Evolutionary conservation across 768 basidiomycete genomes (phyloP), one percentile per base, ranked within the genome.

Genomic region (Antrodiella citrinella): DNA sequence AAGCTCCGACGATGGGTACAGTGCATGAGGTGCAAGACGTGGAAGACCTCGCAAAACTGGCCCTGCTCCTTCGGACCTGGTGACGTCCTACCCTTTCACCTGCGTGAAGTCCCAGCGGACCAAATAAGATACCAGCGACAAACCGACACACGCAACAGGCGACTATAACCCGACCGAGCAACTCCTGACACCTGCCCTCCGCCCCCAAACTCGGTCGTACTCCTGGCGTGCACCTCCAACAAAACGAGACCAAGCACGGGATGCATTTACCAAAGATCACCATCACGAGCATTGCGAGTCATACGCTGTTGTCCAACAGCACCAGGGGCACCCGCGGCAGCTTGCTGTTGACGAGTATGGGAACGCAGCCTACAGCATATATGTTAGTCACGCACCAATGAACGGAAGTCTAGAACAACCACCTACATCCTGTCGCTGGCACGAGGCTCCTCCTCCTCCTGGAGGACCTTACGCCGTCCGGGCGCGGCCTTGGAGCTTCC

Each of bases 401-500:
- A 42, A 59, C 44, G 53, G 51, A 54, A 60, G n/a, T n/a, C n/a
- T n/a, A n/a, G n/a, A n/a, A n/a, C n/a, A n/a, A 60, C 49, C 49
- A 69, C 86, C 73, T 74, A 91, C 88, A 90, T 88, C 65, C 88
- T 72, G 65, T 90, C 88, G 61, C 81, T 89, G 49, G 77, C 75
- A 56, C 85, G 82, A 61, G 84, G 88, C 61, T 91, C 87, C 49
- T 91, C 88, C 48, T 89, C 87, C 57, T 91, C 88, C 60, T 86
- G 85, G 41, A 88, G 81, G 20, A 90, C 82, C 73, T 90, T 91
- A 62, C 86, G 77, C 59, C 86, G 75, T 19, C 80, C 78, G 44
- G 76, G 71, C 42, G 73, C 68, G 25, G 77, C 71, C 67, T 82
- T 90, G 69, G 68, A 78, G 67, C 84, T 78, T 41, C 76, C 71